Base-by-base conservation (phyloP, 2,329 filamentous ascomycete genomes). In the Gnomoniopsis smithogilvyi region DNA sequence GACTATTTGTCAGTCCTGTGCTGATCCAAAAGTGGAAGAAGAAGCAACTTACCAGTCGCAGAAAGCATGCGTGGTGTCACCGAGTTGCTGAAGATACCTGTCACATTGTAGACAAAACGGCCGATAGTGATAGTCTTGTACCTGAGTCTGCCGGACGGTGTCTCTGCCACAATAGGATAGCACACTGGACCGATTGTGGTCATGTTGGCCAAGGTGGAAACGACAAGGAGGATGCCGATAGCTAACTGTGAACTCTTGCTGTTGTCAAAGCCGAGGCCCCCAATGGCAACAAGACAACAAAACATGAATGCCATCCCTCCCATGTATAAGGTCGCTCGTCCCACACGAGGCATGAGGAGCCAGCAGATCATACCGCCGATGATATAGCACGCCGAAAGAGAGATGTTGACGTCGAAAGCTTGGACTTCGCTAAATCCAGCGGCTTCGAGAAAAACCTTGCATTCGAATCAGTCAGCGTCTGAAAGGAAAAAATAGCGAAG, bases 241-340 rank as follows among this genome's bases (percentile, higher is more conserved):
- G 73, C 73, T 34, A 70, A 36, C 52, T 71, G 60, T 3, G 66
- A 55, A 34, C 64, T 34, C n/a, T 58, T 64, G 24, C 63, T 56
- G 6, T 60, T 38, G 2, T 64, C 60, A 54, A 67, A 70, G 14
- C 70, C 68, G 1, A 73, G 68, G 3, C 66, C 68, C 3, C 73
- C 73, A 19, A 74, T 73, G 19, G 66, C 65, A 12, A 73, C 51
- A 6, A 76, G 70, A 33, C 71, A 71, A 45, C 70, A 64, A 55
- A 76, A 74, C 72, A 76, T 74, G 55, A 74, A 69, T 0, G 67
- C 62, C 58, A 76, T 54, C 0, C 76, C 76, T 3, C 60, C 62
- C 67, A 77, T 74, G 41, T 77, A 77, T 10, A 78, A 70, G 0
- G 74, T 76, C 2, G 70, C 69, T 6, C 76, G 65, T 1, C 76